Evolutionary conservation across 345 rosid genomes (phyloP), one percentile per base, ranked within the genome.

Genomic region (Ceriops zippeliana): DNA sequence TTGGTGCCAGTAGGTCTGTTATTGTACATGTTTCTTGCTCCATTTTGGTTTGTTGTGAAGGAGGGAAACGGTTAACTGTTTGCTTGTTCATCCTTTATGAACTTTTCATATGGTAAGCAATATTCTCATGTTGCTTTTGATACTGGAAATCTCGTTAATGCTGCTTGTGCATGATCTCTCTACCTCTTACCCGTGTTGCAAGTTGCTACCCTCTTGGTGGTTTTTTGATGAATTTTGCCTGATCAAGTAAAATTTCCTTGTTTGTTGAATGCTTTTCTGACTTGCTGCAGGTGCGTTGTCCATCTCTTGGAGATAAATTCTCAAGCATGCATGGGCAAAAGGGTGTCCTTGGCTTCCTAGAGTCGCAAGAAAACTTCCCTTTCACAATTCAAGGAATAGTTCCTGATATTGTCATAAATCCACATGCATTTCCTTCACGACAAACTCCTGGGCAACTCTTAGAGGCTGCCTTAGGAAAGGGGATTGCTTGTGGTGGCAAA

Each of bases 301-400:
- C 99, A 0, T 80, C 88, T 77, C 93, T 88, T 24, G 99, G 99
- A 58, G 97, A 95, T 80, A 95, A 91, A 75, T 91, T 95, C 66
- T 92, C 96, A 3, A 91, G 99, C 81, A 91, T 95, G 97, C 99
- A 91, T 73, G 97, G 99, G 58, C 96, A 91, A 66, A 95, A 95
- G 81, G 99, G 97, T 73, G 99, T 95, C 34, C 81, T 95, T 30
- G 99, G 97, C 60, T 90, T 81, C 71, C 52, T 95, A 67, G 97
- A 88, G 85, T 79, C 92, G n/a, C 96, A 90, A 54, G 96, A 88
- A 79, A 91, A 95, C 76, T 88, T 95, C 68, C 93, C 91, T 59
- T 95, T 95, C 81, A 95, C 97, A 20, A 79, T 49, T 60, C 96
- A 91, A 78, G 97, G 99, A 51, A 87, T 91, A 63, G 99, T 90